phyloP scores from a whole-genome alignment of 495 filamentous ascomycete genomes.

The Hyphodiscus hymeniophilus region DNA sequence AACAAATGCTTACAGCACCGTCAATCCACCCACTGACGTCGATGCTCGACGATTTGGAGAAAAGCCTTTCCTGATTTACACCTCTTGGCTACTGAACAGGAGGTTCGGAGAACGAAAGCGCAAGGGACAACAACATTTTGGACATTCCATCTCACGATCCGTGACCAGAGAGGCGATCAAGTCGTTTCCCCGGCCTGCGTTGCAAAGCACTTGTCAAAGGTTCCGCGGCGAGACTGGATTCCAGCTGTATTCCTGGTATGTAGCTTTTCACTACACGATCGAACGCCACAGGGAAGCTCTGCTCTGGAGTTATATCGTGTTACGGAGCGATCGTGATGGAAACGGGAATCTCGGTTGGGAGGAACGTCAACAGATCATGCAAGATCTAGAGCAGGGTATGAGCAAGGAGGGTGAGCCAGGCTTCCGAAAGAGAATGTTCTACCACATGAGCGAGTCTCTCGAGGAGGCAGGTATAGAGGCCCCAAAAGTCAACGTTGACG shows the following conservation, averaged over 20 bases:
- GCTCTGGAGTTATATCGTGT: slow-evolving; percentile 35
- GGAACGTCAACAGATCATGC: slow-evolving; percentile 28
- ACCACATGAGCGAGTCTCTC: slow-evolving; percentile 26
- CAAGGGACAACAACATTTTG: slow-evolving; percentile 36
- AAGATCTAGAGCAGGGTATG: slow-evolving; percentile 28
- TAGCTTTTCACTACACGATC: slow-evolving; percentile 35
- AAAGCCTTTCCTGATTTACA: slow-evolving; percentile 37
- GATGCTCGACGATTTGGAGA: slow-evolving; percentile 27
- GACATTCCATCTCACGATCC: slow-evolving; percentile 30
- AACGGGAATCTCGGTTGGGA: slow-evolving; percentile 32
- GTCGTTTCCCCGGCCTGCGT: slow-evolving; percentile 31
- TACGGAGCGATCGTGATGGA: slow-evolving; percentile 28
- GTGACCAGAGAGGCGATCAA: slow-evolving; percentile 33
- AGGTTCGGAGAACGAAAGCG: slow-evolving; percentile 35
- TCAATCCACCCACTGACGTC: slow-evolving; percentile 25
- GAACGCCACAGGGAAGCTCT: slow-evolving; percentile 34
- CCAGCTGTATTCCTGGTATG: slow-evolving; percentile 36
- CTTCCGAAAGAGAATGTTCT: slow-evolving; percentile 28
- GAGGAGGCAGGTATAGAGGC: slow-evolving; percentile 30
- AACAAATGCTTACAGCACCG: slow-evolving; percentile 31
- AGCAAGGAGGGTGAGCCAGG: slow-evolving; percentile 23
- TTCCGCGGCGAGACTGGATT: slow-evolving; percentile 34
- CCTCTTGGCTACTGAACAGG: slow-evolving; percentile 35
- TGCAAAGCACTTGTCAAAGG: slow-evolving; percentile 30
- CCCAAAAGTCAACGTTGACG: slow-evolving; percentile 31